These are phyloP conservation scores for Geranomyces variabilis DNA, from an alignment of 192 early-diverging fungal genomes.

Conservation along the genomic window DNA sequence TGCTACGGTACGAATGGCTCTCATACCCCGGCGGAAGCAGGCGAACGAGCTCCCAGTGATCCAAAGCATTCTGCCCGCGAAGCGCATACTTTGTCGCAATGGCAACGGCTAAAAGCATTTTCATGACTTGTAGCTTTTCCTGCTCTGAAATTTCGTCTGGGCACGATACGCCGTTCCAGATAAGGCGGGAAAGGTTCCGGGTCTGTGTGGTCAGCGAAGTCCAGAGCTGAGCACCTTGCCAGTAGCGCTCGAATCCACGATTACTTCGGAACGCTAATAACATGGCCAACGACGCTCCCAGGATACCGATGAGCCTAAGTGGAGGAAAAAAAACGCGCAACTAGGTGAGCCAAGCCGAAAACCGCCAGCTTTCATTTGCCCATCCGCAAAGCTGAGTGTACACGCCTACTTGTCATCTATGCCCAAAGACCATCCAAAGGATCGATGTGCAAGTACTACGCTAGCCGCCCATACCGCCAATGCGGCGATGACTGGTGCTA, in stretches of 20 bases:
- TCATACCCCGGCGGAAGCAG: slow-evolving; percentile 60
- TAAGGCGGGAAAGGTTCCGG: slow-evolving; percentile 71
- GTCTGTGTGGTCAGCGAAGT: slow-evolving; percentile 54
- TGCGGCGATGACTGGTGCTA: slow-evolving; percentile 11
- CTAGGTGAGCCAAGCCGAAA: background rate
- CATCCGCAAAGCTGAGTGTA: too few relatives aligned
- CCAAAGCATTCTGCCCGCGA: slow-evolving; percentile 53
- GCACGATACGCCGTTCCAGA: slow-evolving; percentile 61
- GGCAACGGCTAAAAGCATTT: slow-evolving; percentile 72
- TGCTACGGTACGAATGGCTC: slow-evolving; percentile 50
- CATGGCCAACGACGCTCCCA: slow-evolving; percentile 51
- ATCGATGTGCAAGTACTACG: slow-evolving; percentile 3
- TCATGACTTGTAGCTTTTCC: slow-evolving; percentile 70
- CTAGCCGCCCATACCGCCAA: background rate
- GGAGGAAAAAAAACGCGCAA: background rate
- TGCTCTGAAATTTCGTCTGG: slow-evolving; percentile 22
- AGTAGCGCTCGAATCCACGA: slow-evolving; percentile 70
- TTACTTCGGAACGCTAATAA: slow-evolving; percentile 79
- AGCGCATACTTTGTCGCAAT: slow-evolving; percentile 80
- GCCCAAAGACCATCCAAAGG: slow-evolving; percentile 7
- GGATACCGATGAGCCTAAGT: slow-evolving; percentile 37
- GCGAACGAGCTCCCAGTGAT: slow-evolving; percentile 57
- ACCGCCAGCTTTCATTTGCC: too few relatives aligned
- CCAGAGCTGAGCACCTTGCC: slow-evolving; percentile 86
- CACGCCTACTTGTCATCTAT: slow-evolving; percentile 26